These are phyloP conservation scores for Ambrosia hybrid DNA, from an alignment of 140 eudicot genomes.

Conservation along the genomic window DNA sequence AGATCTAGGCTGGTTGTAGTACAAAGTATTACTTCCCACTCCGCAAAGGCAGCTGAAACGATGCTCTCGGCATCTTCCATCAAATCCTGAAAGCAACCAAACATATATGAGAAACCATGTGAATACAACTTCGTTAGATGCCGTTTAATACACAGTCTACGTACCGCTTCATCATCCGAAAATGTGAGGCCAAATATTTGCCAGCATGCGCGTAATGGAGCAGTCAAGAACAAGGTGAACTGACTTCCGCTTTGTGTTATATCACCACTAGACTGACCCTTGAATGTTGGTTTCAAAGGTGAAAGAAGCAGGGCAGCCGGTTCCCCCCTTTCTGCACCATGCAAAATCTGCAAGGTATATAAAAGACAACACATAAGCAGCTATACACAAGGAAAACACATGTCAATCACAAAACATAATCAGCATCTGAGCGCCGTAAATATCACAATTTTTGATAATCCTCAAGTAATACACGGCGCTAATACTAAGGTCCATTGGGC, in stretches of 20 bases:
- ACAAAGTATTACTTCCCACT: slow-evolving; percentile 89
- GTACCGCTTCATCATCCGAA: slow-evolving; percentile 49
- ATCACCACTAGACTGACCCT: slow-evolving; percentile 49
- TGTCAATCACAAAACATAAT: no score
- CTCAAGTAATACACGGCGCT: no score
- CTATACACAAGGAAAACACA: no score
- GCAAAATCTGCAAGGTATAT: slow-evolving; percentile 62
- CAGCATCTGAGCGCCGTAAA: no score
- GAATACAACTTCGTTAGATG: background rate
- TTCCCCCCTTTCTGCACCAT: slow-evolving; percentile 96
- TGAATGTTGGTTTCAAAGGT: slow-evolving; percentile 72
- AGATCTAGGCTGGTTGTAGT: slow-evolving; percentile 63
- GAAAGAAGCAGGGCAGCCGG: slow-evolving; percentile 81
- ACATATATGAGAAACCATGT: slow-evolving; percentile 10
- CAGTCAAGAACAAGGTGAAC: slow-evolving; percentile 82
- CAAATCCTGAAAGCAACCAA: slow-evolving; percentile 46
- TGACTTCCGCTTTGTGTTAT: slow-evolving; percentile 65
- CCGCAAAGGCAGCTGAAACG: slow-evolving; percentile 68
- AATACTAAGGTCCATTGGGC: background rate
- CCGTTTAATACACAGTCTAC: slow-evolving; percentile 12
- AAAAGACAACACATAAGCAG: no score
- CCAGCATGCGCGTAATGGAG: slow-evolving; percentile 88
- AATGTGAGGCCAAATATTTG: slow-evolving; percentile 68
- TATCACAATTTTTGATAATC: no score
- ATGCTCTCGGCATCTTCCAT: slow-evolving; percentile 68